A percentile compares a stretch with the other conserved stretches of the same genome.
Conservation (phyloP, 148 eudicot species). For the Vaccinium vitisidaea region DNA sequence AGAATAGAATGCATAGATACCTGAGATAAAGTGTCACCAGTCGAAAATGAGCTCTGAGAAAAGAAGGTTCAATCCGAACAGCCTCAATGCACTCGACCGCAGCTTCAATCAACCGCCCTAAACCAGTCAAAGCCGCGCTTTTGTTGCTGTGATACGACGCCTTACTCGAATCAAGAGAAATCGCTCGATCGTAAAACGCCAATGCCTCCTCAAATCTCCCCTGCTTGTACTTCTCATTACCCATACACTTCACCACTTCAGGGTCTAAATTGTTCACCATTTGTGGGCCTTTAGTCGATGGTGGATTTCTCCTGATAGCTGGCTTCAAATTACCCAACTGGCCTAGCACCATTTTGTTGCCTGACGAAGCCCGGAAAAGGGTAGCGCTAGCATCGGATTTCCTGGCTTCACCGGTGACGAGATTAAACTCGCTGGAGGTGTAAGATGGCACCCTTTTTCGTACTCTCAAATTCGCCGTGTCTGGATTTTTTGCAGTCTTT, state of each 20-base stretch:
- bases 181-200: conserved; percentile 55
- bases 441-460: conserved; percentile 24
- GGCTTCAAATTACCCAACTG: conserved; percentile 45
- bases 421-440: conserved; percentile 31
- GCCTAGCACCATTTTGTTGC: conserved; percentile 43
- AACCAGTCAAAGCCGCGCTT: conserved; percentile 62
- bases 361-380: conserved; percentile 36
- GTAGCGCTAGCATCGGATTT: conserved; percentile 12
- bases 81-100: conserved; percentile 64
- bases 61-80: conserved; percentile 51
- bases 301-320: conserved; percentile 12
- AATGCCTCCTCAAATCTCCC: conserved; percentile 73
- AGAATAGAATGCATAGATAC: conserved; percentile 23
- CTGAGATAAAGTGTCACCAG: conserved; percentile 65
- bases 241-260: conserved; percentile 54
- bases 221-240: conserved; percentile 64
- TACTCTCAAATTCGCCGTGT: conserved; percentile 15
- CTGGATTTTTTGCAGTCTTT: conserved; percentile 19
- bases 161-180: conserved; percentile 46
- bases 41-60: conserved; percentile 68
- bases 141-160: conserved; percentile 63
- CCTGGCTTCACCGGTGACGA: conserved; percentile 20
- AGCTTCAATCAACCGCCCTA: conserved; percentile 67
- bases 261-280: conserved; percentile 35
- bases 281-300: conserved; percentile 13